phyloP scores from a whole-genome alignment of 805 yeast species.

The Ogataea salicorniae region DNA sequence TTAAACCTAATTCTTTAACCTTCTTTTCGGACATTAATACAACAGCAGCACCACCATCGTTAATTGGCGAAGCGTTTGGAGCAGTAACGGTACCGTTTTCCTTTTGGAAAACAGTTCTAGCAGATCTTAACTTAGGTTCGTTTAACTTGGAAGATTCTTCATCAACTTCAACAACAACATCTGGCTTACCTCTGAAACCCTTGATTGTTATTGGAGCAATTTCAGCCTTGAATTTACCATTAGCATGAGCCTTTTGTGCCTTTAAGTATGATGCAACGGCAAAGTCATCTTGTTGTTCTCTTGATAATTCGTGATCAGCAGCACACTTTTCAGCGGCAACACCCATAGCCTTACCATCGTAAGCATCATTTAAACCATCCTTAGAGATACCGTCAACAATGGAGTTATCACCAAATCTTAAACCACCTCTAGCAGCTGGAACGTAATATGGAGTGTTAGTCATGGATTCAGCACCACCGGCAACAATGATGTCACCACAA shows the following conservation, averaged over 20 bases:
- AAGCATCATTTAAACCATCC: constrained; percentile 93
- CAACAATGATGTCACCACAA: constrained; percentile 84
- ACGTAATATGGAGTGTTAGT: constrained; percentile 90
- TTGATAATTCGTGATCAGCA: constrained; percentile 63
- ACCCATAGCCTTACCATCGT: constrained; percentile 88
- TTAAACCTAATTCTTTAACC: constrained; percentile 78
- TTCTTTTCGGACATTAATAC: constrained; percentile 80
- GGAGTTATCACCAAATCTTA: constrained; percentile 78
- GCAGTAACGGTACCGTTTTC: constrained; percentile 97
- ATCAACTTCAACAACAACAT: constrained; percentile 62
- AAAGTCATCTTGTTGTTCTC: constrained; percentile 86
- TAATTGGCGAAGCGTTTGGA: constrained; percentile 92
- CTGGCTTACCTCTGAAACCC: constrained; percentile 90
- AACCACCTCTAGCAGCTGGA: constrained; percentile 80
- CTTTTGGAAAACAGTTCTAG: constrained; percentile 91
- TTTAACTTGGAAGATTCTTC: constrained; percentile 81
- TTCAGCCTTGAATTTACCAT: constrained; percentile 78
- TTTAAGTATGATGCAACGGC: constrained; percentile 82
- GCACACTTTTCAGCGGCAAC: constrained; percentile 97
- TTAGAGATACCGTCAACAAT: constrained; percentile 85
- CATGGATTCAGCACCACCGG: constrained; percentile 99
- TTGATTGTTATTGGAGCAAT: constrained; percentile 84
- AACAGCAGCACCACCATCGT: constrained; percentile 98
- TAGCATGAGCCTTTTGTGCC: constrained; percentile 74
- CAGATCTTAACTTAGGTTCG: constrained; percentile 68